These are phyloP conservation scores for Coprinopsis marcescibilis DNA, from an alignment of 768 basidiomycete genomes.

Conservation along the genomic window DNA sequence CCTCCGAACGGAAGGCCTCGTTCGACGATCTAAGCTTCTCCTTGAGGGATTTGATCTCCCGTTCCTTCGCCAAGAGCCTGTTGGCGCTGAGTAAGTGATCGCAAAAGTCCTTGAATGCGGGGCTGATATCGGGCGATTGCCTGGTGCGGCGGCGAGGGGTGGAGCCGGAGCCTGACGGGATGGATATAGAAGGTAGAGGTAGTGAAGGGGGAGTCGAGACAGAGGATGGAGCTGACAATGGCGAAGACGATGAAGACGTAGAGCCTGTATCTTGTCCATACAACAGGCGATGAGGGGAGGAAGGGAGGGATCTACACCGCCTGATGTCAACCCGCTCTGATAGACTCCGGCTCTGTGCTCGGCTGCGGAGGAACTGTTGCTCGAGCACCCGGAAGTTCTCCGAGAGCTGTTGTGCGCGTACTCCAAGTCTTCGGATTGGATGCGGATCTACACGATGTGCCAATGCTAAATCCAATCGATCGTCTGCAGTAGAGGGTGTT, in stretches of 20 bases:
- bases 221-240: too few relatives aligned
- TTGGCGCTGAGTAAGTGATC: conserved; percentile 35
- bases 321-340: conserved; percentile 7
- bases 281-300: conserved; percentile 5
- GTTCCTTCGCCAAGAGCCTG: conserved; percentile 34
- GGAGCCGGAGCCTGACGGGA: not conserved
- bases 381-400: conserved; percentile 13
- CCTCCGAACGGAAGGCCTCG: conserved; percentile 18
- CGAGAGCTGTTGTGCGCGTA: conserved; percentile 11
- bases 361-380: conserved; percentile 3
- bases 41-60: conserved; percentile 31
- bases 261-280: not conserved
- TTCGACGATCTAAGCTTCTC: conserved; percentile 20
- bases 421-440: conserved; percentile 8
- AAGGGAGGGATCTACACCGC: conserved; percentile 5
- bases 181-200: not conserved
- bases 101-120: conserved; percentile 33
- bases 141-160: not conserved
- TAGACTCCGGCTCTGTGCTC: conserved; percentile 5
- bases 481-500: conserved; percentile 4
- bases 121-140: conserved; percentile 13
- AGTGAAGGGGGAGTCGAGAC: conserved; percentile 2
- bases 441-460: conserved; percentile 8
- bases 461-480: not conserved
- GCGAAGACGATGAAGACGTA: too few relatives aligned